Base-by-base conservation (phyloP, 257 asterid genomes). In the Mitragyna speciosa region DNA sequence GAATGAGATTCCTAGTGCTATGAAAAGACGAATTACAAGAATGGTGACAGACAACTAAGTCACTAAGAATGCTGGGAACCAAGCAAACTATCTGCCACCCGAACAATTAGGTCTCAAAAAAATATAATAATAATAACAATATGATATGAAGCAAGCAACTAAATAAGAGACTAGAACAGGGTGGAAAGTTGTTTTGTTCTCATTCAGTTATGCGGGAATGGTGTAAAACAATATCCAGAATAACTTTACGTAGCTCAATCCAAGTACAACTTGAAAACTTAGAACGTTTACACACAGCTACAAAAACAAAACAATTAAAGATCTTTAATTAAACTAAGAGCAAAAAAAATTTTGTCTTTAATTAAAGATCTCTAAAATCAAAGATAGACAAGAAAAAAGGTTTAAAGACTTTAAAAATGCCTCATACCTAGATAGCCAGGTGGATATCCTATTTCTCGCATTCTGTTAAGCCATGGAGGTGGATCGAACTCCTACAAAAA, bases 391-490 rank as follows among this genome's bases (percentile, higher is more conserved):
- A 59, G n/a, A 6, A 58, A 24, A n/a, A 22, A 22, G 24, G 1
- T 20, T 58, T 56, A 9, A 69, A 52, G 48, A 74, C 59, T 15
- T 17, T 30, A 71, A 11, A 67, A 75, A 75, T 19, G 7, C 51
- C 14, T 52, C 20, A 73, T 65, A 96, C 99, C 99, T 87, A 96
- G 81, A 89, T 94, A 94, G 86, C 95, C 98, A 74, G 95, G 97
- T 28, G 98, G 99, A 79, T 96, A 96, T 80, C 99, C 99, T 75
- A 96, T 86, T 89, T 94, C 96, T 77, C 97, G 90, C 99, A 94
- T 96, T 87, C 98, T 89, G 89, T 89, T 82, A 78, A 96, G 97
- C 99, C 99, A 96, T 63, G 99, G 99, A 81, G 98, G 99, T 80
- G 99, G 99, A 86, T 96, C 98, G 78, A 91, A 87, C 86, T 90